phyloP scores from a whole-genome alignment of 2,329 filamentous ascomycete genomes.

The Aspergillus bombycis region DNA sequence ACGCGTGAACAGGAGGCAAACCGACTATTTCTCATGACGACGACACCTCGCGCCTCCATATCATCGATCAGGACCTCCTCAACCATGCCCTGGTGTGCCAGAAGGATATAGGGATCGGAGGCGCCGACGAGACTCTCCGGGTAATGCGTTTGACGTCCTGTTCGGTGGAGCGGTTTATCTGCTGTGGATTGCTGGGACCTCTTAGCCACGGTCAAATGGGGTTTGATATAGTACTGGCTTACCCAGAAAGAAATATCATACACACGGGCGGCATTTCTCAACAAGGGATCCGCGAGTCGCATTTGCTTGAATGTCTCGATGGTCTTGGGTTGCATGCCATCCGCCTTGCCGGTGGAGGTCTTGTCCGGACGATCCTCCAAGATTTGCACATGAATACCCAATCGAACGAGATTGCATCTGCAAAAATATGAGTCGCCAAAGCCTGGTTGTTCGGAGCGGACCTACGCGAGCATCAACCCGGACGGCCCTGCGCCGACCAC shows the following conservation, averaged over 20 bases:
- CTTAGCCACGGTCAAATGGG: background rate
- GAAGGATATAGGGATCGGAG: background rate
- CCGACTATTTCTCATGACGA: background rate
- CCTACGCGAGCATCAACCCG: background rate
- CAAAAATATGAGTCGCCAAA: background rate
- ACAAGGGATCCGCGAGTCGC: conserved; percentile 68
- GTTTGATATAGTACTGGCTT: accelerated
- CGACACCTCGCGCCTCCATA: background rate
- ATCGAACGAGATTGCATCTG: background rate
- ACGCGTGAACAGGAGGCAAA: background rate
- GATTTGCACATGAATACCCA: conserved; percentile 60
- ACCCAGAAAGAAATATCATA: background rate
- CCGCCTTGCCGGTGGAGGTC: conserved; percentile 69
- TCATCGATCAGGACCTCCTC: background rate
- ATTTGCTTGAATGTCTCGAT: conserved; percentile 77
- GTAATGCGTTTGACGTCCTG: background rate
- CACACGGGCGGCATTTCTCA: conserved; percentile 63
- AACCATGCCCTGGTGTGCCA: background rate
- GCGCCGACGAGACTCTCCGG: background rate
- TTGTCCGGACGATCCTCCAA: conserved; percentile 70
- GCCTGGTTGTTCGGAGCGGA: background rate
- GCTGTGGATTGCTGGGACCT: background rate
- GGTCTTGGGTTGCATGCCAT: conserved; percentile 76
- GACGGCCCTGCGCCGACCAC: background rate
- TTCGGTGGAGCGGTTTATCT: background rate